Evolutionary conservation across 2,329 filamentous ascomycete genomes (phyloP).

Genomic region (Fusarium ramigenum): DNA sequence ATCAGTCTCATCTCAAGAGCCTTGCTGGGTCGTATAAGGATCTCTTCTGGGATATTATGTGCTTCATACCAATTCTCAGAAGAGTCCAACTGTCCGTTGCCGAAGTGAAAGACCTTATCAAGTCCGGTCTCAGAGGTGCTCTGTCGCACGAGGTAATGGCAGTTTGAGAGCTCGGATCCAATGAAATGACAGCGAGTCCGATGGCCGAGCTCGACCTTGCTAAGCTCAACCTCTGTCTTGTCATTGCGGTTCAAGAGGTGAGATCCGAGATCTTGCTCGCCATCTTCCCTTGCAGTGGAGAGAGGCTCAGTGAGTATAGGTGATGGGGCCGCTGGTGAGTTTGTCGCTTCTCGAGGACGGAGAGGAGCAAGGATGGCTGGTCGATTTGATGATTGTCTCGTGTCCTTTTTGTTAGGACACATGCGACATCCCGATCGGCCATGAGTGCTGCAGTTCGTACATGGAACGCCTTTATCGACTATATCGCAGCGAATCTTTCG

Average conservation of each 20-base stretch:
- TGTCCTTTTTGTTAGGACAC: background rate
- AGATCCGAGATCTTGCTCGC: background rate
- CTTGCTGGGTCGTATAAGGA: background rate
- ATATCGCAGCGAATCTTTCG: slow-evolving; percentile 10
- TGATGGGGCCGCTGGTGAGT: background rate
- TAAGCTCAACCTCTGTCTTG: background rate
- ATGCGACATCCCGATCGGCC: background rate
- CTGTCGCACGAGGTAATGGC: slow-evolving; percentile 1
- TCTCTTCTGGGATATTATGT: background rate
- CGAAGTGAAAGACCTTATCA: slow-evolving; percentile 6
- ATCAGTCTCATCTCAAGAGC: background rate
- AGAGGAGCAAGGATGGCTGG: background rate
- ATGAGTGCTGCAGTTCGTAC: background rate
- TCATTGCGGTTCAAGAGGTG: background rate
- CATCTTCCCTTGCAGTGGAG: background rate
- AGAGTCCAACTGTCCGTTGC: background rate
- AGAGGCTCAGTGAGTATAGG: background rate
- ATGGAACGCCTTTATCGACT: background rate
- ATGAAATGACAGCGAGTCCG: slow-evolving; percentile 8
- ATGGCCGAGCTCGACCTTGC: background rate
- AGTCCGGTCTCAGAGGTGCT: background rate
- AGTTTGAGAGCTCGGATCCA: background rate
- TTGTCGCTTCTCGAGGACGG: background rate
- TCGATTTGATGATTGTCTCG: background rate
- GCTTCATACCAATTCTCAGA: background rate